Percentiles rank a stretch among this genome's conserved stretches.
These are phyloP conservation scores for Rubroshorea leprosula DNA, from an alignment of 345 rosid genomes.

Conservation along the genomic window DNA sequence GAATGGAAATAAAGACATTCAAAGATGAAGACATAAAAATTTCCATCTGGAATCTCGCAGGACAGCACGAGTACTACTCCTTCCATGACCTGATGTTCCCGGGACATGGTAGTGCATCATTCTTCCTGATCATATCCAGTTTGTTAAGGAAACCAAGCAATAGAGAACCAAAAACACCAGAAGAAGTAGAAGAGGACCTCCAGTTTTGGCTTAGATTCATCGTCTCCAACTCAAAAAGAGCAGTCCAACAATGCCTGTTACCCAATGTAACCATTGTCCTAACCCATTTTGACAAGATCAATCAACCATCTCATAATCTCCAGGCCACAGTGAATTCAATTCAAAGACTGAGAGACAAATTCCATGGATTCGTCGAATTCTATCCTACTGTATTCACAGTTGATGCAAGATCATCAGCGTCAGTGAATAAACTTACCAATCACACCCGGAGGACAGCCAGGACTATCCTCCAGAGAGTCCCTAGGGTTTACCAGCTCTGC, in stretches of 20 bases:
- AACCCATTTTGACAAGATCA: conserved; percentile 66
- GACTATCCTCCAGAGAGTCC: conserved; percentile 76
- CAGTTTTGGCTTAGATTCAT: conserved; percentile 89
- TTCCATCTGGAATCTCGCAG: conserved; percentile 84
- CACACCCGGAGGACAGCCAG: conserved; percentile 68
- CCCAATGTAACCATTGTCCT: conserved; percentile 76
- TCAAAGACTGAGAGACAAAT: conserved; percentile 65
- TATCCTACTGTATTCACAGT: conserved; percentile 80
- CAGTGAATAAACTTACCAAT: conserved; percentile 66
- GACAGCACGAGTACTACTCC: conserved; percentile 80
- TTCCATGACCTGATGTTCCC: conserved; percentile 97
- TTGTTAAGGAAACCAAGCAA: conserved; percentile 78
- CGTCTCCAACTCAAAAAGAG: conserved; percentile 68
- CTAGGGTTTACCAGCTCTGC: conserved; percentile 86
- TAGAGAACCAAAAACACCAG: conserved; percentile 67
- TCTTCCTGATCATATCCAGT: conserved; percentile 73
- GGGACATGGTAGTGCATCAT: conserved; percentile 73
- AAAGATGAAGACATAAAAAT: conserved; percentile 82
- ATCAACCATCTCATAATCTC: conserved; percentile 54
- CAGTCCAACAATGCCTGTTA: conserved; percentile 71
- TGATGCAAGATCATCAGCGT: conserved; percentile 85
- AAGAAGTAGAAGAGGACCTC: conserved; percentile 80
- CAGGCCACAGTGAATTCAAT: conserved; percentile 49
- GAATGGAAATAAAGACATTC: conserved; percentile 78
- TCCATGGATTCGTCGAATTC: conserved; percentile 71